Base-by-base conservation (phyloP, 331 rosid species). In the Pyracantha coccinea region DNA sequence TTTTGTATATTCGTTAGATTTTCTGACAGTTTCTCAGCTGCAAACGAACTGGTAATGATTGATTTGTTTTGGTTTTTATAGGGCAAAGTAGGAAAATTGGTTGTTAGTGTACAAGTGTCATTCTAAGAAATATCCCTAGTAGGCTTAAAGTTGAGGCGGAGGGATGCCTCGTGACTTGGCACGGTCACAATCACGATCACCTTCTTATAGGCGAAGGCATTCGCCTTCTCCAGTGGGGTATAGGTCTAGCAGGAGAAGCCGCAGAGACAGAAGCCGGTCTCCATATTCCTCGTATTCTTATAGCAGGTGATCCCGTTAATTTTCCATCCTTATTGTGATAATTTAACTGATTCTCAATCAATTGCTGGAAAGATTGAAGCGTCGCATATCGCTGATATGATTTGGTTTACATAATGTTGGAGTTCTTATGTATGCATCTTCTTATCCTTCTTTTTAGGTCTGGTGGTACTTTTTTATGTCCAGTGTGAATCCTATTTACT, bases 101-200 rank as follows among this genome's bases (percentile, higher is more conserved):
- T 65, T 67, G n/a, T 54, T 13, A 66, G 66, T 62, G 20, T 62
- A 7, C 68, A 62, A 28, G 68, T 62, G 29, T 29, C 68, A 6
- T 25, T 60, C 33, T 60, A 24, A 27, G 33, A 62, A 62, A 62
- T 60, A 62, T 15, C 16, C 68, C 5, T 16, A 29, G 44, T 62
- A 29, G 14, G 14, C 41, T 62, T 28, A 41, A 78, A 64, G 78
- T 62, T 74, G 79, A 68, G 85, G 80, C 61, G 27, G 68, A 71
- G 55, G 76, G 80, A 95, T 95, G 97, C 93, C 99, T 73, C 82
- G 96, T 76, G 93, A 92, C 81, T 82, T 95, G 81, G 87, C 97
- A 19, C 91, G 89, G 57, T 91, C 97, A 41, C 82, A 92, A 57
- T 92, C 99, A 44, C 87, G 96, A 27, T 92, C 99, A 17, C 97